Base-by-base conservation (phyloP, 257 asterid species). In the Lycium barbarum region DNA sequence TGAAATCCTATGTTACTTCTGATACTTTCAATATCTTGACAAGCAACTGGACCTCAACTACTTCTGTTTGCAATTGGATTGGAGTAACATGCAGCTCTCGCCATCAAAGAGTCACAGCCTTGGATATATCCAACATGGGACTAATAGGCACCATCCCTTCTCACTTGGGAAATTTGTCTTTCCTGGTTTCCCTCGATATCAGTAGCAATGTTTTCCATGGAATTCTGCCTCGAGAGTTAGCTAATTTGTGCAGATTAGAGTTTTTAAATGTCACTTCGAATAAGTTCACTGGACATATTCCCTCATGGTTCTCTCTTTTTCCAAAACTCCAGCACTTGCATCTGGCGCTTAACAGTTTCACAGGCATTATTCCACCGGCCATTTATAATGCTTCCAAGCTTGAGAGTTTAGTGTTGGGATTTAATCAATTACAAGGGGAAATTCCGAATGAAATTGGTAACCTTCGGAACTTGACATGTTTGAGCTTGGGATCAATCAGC, bases 61-160 rank as follows among this genome's bases (percentile, higher is more conserved):
- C 73, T 71, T 80, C 86, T 0, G 73, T 88, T 38, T 88, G 92
- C 81, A 74, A 62, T n/a, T 89, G 89, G 90, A 84, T 79, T 65
- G 92, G 89, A 63, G 87, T 89, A 38, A 76, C 87, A 20, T 89
- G 92, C 14, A 45, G 79, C 78, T 62, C 61, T 57, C 68, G 14
- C 40, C 79, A 85, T 18, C 84, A 36, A 14, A 85, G 90, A 43
- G 83, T 87, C 10, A 61, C 22, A 5, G 80, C 80, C 62, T 65
- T 85, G 40, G 72, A 84, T 78, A 61, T 81, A 55, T 84, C 84
- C 8, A 8, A 81, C 65, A 45, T 81, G 83, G 85, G 61, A 13
- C 71, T 83, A 18, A 2, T n/a, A 53, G 82, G 85, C 0, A 71
- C 40, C 45, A 83, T 83, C 63, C 81, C 85, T 53, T 82, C 85